Evolutionary conservation across 1,284 basidiomycete genomes (phyloP).

Genomic region (Fomitopsis betulina): DNA sequence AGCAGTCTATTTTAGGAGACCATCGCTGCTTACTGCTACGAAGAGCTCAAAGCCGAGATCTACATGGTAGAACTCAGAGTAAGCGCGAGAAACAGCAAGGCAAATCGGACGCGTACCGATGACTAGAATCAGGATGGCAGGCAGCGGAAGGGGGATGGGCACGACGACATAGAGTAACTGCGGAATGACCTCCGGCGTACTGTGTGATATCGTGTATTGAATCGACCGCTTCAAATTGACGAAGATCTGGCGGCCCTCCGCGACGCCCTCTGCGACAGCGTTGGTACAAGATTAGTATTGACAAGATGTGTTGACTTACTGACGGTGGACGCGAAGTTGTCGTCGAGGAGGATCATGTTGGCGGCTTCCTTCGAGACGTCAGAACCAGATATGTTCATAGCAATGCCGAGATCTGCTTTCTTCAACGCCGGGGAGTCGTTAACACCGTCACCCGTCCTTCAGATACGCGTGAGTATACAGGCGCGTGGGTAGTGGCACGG

Average conservation of each 20-base stretch:
- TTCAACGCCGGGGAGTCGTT: conserved; percentile 70
- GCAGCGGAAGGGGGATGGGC: conserved; percentile 60
- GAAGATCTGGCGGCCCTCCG: conserved; percentile 66
- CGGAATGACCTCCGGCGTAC: conserved; percentile 64
- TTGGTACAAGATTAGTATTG: neutral
- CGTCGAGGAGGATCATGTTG: conserved; percentile 68
- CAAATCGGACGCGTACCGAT: conserved; percentile 40
- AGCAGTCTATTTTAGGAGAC: neutral
- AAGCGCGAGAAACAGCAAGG: neutral
- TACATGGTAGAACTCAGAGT: conserved; percentile 17
- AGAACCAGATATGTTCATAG: conserved; percentile 71
- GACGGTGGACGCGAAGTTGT: conserved; percentile 68
- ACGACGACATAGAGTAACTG: conserved; percentile 65
- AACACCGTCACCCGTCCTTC: conserved; percentile 58
- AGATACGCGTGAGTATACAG: conserved; percentile 1
- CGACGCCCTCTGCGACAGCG: conserved; percentile 48
- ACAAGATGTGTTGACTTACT: conserved; percentile 37
- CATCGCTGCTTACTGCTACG: conserved; percentile 43
- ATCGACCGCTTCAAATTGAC: conserved; percentile 67
- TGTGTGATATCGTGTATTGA: conserved; percentile 67
- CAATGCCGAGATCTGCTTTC: conserved; percentile 69
- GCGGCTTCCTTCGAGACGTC: conserved; percentile 73
- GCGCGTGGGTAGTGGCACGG: neutral
- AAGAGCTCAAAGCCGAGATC: conserved; percentile 69
- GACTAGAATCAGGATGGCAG: conserved; percentile 65